phyloP scores from a whole-genome alignment of 768 basidiomycete genomes.

The Mycena albidolilacea region DNA sequence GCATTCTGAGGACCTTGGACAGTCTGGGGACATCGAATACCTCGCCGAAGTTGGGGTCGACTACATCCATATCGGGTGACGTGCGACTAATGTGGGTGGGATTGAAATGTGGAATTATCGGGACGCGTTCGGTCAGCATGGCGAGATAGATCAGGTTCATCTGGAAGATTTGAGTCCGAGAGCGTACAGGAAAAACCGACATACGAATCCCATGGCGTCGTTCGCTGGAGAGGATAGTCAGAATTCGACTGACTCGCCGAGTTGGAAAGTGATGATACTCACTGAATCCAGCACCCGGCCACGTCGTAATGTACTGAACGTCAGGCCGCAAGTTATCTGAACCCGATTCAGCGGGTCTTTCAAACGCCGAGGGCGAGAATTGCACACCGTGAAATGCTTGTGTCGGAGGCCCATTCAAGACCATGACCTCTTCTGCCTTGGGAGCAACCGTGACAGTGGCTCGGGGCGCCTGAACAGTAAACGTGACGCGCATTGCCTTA shows the following conservation, averaged over 20 bases:
- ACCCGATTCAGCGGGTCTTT: neutral
- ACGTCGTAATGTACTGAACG: constrained; percentile 31
- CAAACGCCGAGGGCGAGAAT: neutral
- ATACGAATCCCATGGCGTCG: constrained; percentile 29
- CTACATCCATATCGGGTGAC: neutral
- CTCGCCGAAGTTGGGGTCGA: constrained; percentile 44
- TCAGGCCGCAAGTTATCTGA: constrained; percentile 33
- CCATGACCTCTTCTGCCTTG: neutral
- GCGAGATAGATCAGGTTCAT: constrained; percentile 55
- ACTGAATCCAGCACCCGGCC: constrained; percentile 32
- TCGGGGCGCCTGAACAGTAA: constrained; percentile 9
- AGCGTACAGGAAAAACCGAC: constrained; percentile 3
- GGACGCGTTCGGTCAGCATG: constrained; percentile 49
- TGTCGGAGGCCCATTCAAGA: constrained; percentile 30
- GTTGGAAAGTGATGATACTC: constrained; percentile 6
- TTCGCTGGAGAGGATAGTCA: constrained; percentile 29
- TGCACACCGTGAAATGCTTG: constrained; percentile 15
- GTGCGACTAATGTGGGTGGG: constrained; percentile 35
- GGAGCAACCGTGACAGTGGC: constrained; percentile 15
- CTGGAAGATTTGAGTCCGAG: constrained; percentile 34
- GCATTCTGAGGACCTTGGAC: constrained; percentile 43
- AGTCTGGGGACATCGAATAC: constrained; percentile 54
- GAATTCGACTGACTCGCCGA: constrained; percentile 2
- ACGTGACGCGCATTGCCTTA: constrained; percentile 8
- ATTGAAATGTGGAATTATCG: constrained; percentile 53